Conservation (phyloP, 2,329 filamentous ascomycete genomes). For the Sarocladiaceae sp. region DNA sequence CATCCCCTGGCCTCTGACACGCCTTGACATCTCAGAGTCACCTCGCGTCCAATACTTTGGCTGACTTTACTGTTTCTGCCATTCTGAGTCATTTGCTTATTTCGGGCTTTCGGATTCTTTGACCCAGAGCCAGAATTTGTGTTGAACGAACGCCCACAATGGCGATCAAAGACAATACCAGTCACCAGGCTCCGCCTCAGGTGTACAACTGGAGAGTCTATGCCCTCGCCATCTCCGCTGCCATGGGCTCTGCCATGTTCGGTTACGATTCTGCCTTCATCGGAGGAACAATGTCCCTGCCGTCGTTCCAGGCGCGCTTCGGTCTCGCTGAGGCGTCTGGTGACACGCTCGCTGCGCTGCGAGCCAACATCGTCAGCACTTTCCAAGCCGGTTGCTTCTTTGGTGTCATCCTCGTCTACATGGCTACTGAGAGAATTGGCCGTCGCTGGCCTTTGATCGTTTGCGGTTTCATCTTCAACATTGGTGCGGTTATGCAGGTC, state of each 20-base stretch:
- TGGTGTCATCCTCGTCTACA: slow-evolving; percentile 47
- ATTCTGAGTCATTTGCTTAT: no score
- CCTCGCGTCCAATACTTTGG: no score
- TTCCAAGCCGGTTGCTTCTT: slow-evolving; percentile 55
- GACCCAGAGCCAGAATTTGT: no score
- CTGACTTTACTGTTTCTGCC: no score
- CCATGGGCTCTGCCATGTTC: slow-evolving; percentile 23
- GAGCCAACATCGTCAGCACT: slow-evolving; percentile 40
- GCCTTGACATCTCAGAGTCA: no score
- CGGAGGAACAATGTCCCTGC: slow-evolving; percentile 20
- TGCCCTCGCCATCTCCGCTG: slow-evolving; percentile 19
- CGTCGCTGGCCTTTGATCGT: slow-evolving; percentile 47
- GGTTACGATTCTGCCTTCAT: slow-evolving; percentile 21
- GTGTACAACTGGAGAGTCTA: slow-evolving; percentile 26
- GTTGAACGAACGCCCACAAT: no score
- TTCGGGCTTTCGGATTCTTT: no score
- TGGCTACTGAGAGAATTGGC: slow-evolving; percentile 53
- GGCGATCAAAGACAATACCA: background rate
- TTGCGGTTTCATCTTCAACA: slow-evolving; percentile 41
- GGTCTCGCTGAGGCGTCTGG: slow-evolving; percentile 12
- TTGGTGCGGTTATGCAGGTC: slow-evolving; percentile 51
- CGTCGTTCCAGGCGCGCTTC: slow-evolving; percentile 18
- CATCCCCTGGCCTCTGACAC: no score
- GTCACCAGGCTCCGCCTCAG: slow-evolving; percentile 12
- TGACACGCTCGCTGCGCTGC: slow-evolving; percentile 13